These are phyloP conservation scores for Lactifluus hygrophoroides DNA, from an alignment of 768 basidiomycete genomes.

Conservation along the genomic window DNA sequence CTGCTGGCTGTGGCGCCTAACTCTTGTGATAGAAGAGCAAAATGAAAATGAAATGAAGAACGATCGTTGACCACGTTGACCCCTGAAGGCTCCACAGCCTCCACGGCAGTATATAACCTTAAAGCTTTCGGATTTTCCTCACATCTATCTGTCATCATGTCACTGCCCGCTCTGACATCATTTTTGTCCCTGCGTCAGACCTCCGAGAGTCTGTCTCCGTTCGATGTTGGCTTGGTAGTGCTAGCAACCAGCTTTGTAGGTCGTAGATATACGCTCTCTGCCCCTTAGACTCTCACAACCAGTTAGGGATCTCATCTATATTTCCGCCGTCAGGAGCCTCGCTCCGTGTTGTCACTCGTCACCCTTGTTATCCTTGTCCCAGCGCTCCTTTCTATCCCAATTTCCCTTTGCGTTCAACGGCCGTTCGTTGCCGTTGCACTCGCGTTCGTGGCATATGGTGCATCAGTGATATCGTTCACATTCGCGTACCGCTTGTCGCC, in stretches of 20 bases:
- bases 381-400: background rate
- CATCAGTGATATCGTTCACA: constrained; percentile 7
- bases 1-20: too few species aligned
- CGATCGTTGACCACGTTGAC: too few species aligned
- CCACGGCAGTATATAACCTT: background rate
- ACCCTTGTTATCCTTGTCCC: constrained; percentile 2
- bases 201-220: background rate
- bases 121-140: background rate
- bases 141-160: constrained; percentile 28
- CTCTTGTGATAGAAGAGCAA: too few species aligned
- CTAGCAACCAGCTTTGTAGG: constrained; percentile 2
- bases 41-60: too few species aligned
- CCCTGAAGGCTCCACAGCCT: background rate
- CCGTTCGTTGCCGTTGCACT: background rate
- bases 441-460: background rate
- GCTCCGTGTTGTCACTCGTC: background rate
- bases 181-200: background rate
- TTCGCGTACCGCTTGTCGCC: constrained; percentile 41
- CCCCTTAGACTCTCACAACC: background rate
- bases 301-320: background rate
- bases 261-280: too few species aligned
- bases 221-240: background rate
- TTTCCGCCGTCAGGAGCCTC: constrained; percentile 8
- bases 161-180: background rate
- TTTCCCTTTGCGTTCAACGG: background rate